Evolutionary conservation across 164 flowering plant genomes (phyloP), one percentile per base, ranked within the genome.

Genomic region (Buxus sempervirens): DNA sequence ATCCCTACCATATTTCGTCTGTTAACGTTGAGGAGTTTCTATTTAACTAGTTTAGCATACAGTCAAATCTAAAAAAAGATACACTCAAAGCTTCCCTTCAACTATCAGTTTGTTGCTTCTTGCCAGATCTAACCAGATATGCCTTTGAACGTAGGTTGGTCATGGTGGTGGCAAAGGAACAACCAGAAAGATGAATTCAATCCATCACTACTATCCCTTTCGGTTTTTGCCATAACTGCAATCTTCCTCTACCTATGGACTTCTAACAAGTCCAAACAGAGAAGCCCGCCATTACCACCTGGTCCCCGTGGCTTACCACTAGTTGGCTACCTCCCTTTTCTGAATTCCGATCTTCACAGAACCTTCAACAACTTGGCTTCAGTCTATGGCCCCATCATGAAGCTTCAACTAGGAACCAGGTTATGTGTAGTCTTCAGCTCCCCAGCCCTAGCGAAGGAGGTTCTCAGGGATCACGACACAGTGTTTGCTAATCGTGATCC

Each of bases 401-500:
- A 65, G n/a, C 53, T 81, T 19, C 48, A 65, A 58, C 71, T 78
- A 1, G 83, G 79, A 2, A 49, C 1, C 67, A 76, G 69, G 58
- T 57, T 73, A 4, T 66, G 69, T 36, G 62, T 81, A 0, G 81
- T 81, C 0, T 12, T 76, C 23, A 66, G 63, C 64, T 73, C 79
- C 8, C 66, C 83, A 2, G 7, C 62, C 4, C 22, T 72, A 0
- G 81, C 68, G 2, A 66, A 66, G 27, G 74, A 81, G 56, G 60
- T 78, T 0, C 55, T 74, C 1, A 66, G 67, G 12, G 78, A 78
- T 57, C 68, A 81, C 0, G 81, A 78, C 55, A 24, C 27, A 48
- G 60, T 19, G 24, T 72, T 72, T 26, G 81, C 81, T 22, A 82
- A 82, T 72, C 79, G 76, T 18, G 76, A 73, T 24, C 48, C 54